Percentiles rank a stretch among this genome's conserved stretches.
Conservation (phyloP, 83 land plant genomes). For the Picea abies region DNA sequence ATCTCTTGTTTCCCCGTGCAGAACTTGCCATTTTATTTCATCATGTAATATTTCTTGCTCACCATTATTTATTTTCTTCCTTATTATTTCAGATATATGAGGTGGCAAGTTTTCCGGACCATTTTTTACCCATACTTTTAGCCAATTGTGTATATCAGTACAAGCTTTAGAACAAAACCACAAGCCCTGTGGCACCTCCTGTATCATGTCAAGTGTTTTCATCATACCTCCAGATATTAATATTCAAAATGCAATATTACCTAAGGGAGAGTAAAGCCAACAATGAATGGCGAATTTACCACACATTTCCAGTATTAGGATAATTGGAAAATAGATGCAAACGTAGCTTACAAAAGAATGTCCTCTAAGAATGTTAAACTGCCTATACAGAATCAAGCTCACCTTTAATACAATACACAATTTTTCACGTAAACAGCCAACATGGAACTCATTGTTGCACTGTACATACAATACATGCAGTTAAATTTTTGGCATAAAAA, state of each 20-base stretch:
- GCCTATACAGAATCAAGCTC: neutral
- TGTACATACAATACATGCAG: constrained; percentile 19
- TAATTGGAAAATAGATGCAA: neutral
- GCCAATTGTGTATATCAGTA: constrained; percentile 49
- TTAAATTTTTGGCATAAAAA: neutral
- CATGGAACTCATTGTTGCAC: constrained; percentile 94
- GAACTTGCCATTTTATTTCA: constrained; percentile 80
- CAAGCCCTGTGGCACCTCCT: constrained; percentile 87
- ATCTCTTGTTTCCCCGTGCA: constrained; percentile 69
- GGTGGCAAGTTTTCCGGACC: constrained; percentile 57
- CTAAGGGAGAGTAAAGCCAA: neutral
- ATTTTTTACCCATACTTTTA: constrained; percentile 48
- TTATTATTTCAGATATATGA: constrained; percentile 32
- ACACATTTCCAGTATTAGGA: neutral
- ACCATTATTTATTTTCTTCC: constrained; percentile 35
- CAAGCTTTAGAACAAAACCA: constrained; percentile 90
- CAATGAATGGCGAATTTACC: no score
- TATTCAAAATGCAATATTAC: neutral
- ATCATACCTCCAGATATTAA: neutral
- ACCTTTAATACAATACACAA: constrained; percentile 81
- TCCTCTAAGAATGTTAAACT: neutral
- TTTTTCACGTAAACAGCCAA: constrained; percentile 84
- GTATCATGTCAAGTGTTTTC: neutral
- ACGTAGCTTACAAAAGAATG: neutral
- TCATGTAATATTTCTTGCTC: constrained; percentile 6